Conservation (phyloP, 257 asterid genomes). For the Thymus quinquecostatus region DNA sequence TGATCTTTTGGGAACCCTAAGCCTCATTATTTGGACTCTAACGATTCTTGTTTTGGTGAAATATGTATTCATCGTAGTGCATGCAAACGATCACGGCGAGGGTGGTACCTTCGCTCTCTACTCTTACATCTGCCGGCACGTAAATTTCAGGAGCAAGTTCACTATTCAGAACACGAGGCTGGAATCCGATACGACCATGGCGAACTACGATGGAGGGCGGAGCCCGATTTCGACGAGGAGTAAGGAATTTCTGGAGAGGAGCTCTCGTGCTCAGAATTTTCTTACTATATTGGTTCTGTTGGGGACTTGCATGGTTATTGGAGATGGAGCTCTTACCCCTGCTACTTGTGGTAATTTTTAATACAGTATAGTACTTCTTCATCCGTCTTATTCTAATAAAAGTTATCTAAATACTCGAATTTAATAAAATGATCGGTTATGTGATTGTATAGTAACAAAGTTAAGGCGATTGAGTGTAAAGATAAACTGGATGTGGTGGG, state of each 20-base stretch:
- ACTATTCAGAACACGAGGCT: conserved; percentile 42
- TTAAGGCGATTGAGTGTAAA: no score
- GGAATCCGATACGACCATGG: conserved; percentile 40
- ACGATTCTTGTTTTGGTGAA: conserved; percentile 58
- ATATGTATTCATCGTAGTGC: conserved; percentile 65
- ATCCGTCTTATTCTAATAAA: no score
- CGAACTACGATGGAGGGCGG: conserved; percentile 29
- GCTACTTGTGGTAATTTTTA: conserved; percentile 63
- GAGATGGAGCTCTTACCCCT: conserved; percentile 86
- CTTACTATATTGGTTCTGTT: conserved; percentile 58
- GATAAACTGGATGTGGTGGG: no score
- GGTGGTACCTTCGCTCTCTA: conserved; percentile 87
- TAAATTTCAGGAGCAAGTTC: conserved; percentile 52
- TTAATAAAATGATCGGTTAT: no score
- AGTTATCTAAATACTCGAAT: no score
- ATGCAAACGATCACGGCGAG: conserved; percentile 80
- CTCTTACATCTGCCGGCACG: conserved; percentile 54
- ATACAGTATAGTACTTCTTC: no score
- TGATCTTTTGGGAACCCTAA: conserved; percentile 65
- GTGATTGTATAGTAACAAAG: no score
- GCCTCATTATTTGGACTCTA: conserved; percentile 79
- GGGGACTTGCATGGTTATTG: conserved; percentile 85
- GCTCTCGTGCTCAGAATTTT: conserved; percentile 45
- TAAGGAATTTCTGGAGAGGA: conserved; percentile 54
- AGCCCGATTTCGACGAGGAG: conserved; percentile 48